These are phyloP conservation scores for Tetracladium marchalianum DNA, from an alignment of 495 filamentous ascomycete genomes.

Conservation along the genomic window DNA sequence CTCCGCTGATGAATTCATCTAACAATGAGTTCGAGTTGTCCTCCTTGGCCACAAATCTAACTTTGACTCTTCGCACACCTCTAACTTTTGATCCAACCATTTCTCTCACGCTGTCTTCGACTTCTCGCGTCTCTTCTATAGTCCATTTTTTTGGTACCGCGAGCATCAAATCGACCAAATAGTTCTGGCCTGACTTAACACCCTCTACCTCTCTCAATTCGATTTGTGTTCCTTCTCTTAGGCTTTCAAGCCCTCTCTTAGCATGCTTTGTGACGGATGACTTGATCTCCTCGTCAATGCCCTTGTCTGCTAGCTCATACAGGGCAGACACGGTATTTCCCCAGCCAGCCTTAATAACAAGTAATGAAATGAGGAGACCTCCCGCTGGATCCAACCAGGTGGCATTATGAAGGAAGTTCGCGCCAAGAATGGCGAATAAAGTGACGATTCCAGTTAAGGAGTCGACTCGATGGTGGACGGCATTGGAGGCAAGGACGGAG, in stretches of 20 bases:
- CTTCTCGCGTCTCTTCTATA: constrained; percentile 49
- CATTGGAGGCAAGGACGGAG: constrained; percentile 93
- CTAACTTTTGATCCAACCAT: constrained; percentile 63
- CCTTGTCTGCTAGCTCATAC: constrained; percentile 81
- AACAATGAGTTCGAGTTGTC: constrained; percentile 39
- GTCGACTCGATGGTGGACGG: constrained; percentile 91
- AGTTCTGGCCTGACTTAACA: constrained; percentile 91
- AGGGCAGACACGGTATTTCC: constrained; percentile 74
- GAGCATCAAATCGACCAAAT: constrained; percentile 78
- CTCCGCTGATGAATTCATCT: constrained; percentile 69
- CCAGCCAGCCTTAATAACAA: constrained; percentile 88
- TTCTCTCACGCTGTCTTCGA: constrained; percentile 64
- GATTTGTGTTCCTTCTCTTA: constrained; percentile 38
- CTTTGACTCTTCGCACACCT: constrained; percentile 68
- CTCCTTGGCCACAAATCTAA: constrained; percentile 70
- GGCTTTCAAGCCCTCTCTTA: constrained; percentile 42
- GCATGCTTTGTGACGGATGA: constrained; percentile 54
- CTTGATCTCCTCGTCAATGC: constrained; percentile 75
- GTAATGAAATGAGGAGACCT: constrained; percentile 76
- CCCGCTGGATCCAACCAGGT: constrained; percentile 94
- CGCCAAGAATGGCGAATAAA: constrained; percentile 73
- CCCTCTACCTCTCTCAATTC: constrained; percentile 66
- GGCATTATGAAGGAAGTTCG: constrained; percentile 74
- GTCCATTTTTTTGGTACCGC: constrained; percentile 66
- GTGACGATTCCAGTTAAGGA: constrained; percentile 91